Base-by-base conservation (phyloP, 495 filamentous ascomycete genomes). In the Geopyxis carbonaria region DNA sequence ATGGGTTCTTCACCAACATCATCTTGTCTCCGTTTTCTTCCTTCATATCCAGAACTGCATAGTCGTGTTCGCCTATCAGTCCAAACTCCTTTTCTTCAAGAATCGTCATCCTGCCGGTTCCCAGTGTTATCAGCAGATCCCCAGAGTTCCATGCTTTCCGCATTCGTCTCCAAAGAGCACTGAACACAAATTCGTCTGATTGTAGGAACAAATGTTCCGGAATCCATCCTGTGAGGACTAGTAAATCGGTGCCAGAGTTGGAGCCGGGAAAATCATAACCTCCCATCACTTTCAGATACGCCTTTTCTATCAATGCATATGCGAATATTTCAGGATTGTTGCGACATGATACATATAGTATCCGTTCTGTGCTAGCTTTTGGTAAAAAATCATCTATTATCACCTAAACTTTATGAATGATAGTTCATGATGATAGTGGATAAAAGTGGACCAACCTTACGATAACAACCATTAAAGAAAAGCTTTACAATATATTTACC, bases 241-340 rank as follows among this genome's bases (percentile, higher is more conserved):
- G 81, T 2, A 99, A 60, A 55, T 99, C 89, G 4, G 86, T 93
- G 2, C 80, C 85, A 2, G 86, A 94, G 55, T 99, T 94, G 50
- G 87, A 94, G n/a, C 89, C 89, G 2, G 89, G 89, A 47, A 99
- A 95, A 46, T 95, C 83, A 57, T 99, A 99, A 22, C 89, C 91
- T 22, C 91, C 91, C 15, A 84, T 71, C 5, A 95, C 69, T 61
- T 95, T 99, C n/a, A 99, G 62, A 45, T 95, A 99, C 2, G 89
- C 89, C 53, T 99, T 99, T 58, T 99, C 89, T 23, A 94, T 62
- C 20, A 99, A 61, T 18, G 89, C 85, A n/a, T 87, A 89, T 81
- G 83, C 94, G 15, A 93, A 55, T 25, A 86, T 65, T 13, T 56
- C 58, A 8, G 78, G 74, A 45, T 92, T 78, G 21, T 76, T 76